Evolutionary conservation across 352 stramenopile species (phyloP).

Genomic region (Phytophthora aleatoria): DNA sequence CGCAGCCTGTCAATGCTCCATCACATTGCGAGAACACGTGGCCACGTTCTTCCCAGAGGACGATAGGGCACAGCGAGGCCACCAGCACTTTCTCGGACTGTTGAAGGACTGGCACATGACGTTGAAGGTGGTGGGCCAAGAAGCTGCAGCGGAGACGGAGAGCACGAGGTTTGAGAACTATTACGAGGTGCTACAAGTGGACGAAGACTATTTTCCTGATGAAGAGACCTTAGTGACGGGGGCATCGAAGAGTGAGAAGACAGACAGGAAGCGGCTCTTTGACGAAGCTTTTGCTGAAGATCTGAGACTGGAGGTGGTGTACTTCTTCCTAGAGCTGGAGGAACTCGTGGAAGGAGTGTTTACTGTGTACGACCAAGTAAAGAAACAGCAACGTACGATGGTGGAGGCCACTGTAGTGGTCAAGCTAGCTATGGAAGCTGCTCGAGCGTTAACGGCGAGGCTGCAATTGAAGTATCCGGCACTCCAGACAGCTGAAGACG

Average conservation of each 20-base stretch:
- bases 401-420: conserved; percentile 42
- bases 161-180: conserved; percentile 29
- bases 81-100: conserved; percentile 21
- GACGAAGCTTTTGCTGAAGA: conserved; percentile 17
- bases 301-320: conserved; percentile 20
- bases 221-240: neutral
- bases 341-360: conserved; percentile 36
- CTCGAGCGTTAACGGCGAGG: conserved; percentile 14
- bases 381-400: conserved; percentile 38
- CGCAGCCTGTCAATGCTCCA: conserved; percentile 21
- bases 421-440: conserved; percentile 33
- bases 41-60: conserved; percentile 20
- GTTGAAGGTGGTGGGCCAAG: conserved; percentile 3
- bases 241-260: neutral
- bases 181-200: conserved; percentile 31
- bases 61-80: conserved; percentile 2
- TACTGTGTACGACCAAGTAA: conserved; percentile 35
- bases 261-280: conserved; percentile 16
- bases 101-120: conserved; percentile 16
- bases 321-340: conserved; percentile 38
- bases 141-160: neutral
- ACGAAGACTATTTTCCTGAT: conserved; percentile 29
- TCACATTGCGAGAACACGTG: conserved; percentile 28
- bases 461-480: conserved; percentile 35
- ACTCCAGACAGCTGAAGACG: conserved; percentile 25